phyloP scores from a whole-genome alignment of 2,329 filamentous ascomycete species.

The Myotisia sp. region DNA sequence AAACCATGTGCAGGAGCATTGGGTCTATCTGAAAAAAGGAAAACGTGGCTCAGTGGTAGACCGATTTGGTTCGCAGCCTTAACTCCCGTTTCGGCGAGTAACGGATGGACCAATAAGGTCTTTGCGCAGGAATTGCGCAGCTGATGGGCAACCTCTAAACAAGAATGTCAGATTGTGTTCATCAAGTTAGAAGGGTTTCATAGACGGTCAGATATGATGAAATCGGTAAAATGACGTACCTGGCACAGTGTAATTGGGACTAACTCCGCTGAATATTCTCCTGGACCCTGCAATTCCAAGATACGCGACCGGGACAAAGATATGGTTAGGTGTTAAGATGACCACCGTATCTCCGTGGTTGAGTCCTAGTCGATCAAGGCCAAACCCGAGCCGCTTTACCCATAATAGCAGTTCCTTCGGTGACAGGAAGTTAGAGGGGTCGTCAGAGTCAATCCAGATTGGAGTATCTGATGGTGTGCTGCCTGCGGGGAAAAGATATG shows the following conservation, averaged over 20 bases:
- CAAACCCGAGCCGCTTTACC: conserved; percentile 38
- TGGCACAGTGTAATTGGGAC: conserved; percentile 36
- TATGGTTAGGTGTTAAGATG: conserved; percentile 42
- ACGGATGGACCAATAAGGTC: conserved; percentile 37
- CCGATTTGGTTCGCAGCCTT: conserved; percentile 17
- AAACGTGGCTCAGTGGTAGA: conserved; percentile 13
- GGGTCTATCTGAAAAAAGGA: conserved; percentile 14
- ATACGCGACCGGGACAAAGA: conserved; percentile 43
- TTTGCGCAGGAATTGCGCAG: conserved; percentile 39
- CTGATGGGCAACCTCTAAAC: conserved; percentile 38
- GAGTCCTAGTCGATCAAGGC: conserved; percentile 35
- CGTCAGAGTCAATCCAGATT: conserved; percentile 40
- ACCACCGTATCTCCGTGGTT: conserved; percentile 39
- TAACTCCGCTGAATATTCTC: conserved; percentile 41
- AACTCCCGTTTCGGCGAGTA: conserved; percentile 31
- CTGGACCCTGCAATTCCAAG: conserved; percentile 41
- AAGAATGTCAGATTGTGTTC: background rate
- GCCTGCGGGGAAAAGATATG: conserved; percentile 11
- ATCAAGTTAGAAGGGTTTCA: background rate
- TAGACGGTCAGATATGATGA: no score
- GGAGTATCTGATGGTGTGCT: conserved; percentile 25
- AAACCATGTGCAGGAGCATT: conserved; percentile 10
- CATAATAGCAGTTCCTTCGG: conserved; percentile 36
- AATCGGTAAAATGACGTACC: conserved; percentile 6
- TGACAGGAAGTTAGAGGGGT: conserved; percentile 33